Evolutionary conservation across 352 stramenopile species (phyloP).

Genomic region (Phytophthora nicotianae): DNA sequence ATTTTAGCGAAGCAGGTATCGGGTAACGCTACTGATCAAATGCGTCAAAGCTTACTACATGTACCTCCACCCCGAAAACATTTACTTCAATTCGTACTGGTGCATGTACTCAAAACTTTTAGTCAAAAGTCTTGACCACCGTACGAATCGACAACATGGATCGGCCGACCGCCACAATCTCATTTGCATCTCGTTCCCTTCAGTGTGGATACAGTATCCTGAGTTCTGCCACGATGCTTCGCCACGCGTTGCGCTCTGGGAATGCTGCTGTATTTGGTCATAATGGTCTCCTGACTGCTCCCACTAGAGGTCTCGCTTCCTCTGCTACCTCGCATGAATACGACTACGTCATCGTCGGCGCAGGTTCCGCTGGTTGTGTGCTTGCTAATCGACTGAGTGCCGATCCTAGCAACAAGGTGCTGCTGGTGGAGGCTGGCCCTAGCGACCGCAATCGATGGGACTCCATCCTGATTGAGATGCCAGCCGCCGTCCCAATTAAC

Average conservation of each 20-base stretch:
- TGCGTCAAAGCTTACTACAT: too few species aligned
- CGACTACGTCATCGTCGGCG: conserved; percentile 94
- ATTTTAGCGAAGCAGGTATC: too few species aligned
- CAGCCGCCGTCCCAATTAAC: conserved; percentile 82
- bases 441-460: conserved; percentile 82
- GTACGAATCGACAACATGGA: too few species aligned
- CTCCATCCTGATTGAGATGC: conserved; percentile 90
- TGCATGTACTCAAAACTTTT: too few species aligned
- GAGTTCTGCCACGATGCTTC: conserved; percentile 15
- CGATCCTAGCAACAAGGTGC: conserved; percentile 79
- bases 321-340: conserved; percentile 39
- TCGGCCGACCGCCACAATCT: too few species aligned
- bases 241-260: conserved; percentile 6
- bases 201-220: too few species aligned
- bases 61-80: too few species aligned
- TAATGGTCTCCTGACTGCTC: neutral
- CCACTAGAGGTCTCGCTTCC: conserved; percentile 34
- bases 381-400: conserved; percentile 89
- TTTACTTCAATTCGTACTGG: too few species aligned
- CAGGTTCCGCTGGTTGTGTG: conserved; percentile 88
- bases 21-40: too few species aligned
- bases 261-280: too few species aligned
- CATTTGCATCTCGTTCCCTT: too few species aligned
- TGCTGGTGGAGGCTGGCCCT: conserved; percentile 90
- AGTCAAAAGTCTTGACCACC: too few species aligned